Base-by-base conservation (phyloP, 1,284 basidiomycete genomes). In the Ustilago shanxiensis region DNA sequence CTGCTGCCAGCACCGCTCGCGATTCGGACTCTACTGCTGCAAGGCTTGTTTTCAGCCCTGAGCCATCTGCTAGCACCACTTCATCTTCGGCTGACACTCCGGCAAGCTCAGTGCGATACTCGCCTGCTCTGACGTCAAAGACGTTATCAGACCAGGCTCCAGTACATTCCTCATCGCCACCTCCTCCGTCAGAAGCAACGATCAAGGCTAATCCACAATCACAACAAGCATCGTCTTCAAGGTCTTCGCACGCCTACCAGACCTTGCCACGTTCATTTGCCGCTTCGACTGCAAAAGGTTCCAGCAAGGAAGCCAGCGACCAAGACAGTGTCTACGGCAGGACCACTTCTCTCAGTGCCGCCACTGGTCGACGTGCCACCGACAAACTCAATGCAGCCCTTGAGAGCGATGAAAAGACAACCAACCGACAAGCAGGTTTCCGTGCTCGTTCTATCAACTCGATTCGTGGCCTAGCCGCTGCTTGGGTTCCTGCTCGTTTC, bases 381-480 rank as follows among this genome's bases (percentile, higher is more conserved):
- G 20, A 20, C 56, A 18, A 44, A 22, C 63, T 66, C 16, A 37
- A 66, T 11, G 64, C 59, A 2, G 59, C 63, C 1, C 59, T 75
- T 1, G 14, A 35, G 10, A 70, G 67, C 44, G 41, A 63, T 7
- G 60, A 60, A 14, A 58, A 56, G 47, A 71, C 58, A 3, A 68
- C 64, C 5, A 65, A 67, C 20, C n/a, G 74, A 4, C 49, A 55
- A 6, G 59, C 61, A 0, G 74, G 74, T 11, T 70, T 77, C 31
- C 66, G 70, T n/a, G 66, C 74, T 7, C 57, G 73, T 3, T 70
- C 70, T 14, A 72, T 77, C 60, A 60, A 72, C 35, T 72, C 69
- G 24, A 69, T 77, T 24, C 70, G 70, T 18, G 66, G 70, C 1
- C 39, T 77, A 1, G 74, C 74, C 0, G 69, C 70, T 14, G 74